These are phyloP conservation scores for Thalia dealbata DNA, from an alignment of 176 grass and related monocot species.

Conservation along the genomic window DNA sequence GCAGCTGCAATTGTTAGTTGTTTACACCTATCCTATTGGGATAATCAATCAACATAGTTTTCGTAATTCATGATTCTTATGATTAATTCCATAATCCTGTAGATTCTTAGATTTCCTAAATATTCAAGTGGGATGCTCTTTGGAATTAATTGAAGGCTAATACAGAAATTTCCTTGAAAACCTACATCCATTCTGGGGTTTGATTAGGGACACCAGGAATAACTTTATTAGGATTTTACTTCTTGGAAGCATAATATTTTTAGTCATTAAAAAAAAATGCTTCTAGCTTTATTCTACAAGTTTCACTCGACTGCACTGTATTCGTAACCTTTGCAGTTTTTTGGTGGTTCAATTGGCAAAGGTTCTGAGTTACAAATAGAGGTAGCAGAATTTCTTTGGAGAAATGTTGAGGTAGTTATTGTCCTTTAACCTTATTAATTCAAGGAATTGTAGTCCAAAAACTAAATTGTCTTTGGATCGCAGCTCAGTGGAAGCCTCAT, in stretches of 20 bases:
- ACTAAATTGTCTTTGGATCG: conserved; percentile 24
- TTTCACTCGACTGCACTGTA: conserved; percentile 11
- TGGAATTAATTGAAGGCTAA: no score
- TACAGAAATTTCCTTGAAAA: no score
- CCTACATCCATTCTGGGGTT: neutral
- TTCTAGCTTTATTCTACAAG: conserved; percentile 4
- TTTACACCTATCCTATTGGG: no score
- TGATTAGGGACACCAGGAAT: neutral
- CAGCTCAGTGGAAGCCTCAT: conserved; percentile 85
- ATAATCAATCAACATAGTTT: no score
- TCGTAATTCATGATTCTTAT: no score
- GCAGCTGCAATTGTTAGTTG: no score
- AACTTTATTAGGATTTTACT: neutral
- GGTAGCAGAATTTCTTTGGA: conserved; percentile 82
- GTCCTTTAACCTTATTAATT: neutral
- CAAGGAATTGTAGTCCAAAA: neutral
- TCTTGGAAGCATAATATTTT: neutral
- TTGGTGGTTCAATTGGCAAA: conserved; percentile 56
- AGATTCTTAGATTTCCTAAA: no score
- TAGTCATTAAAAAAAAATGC: neutral
- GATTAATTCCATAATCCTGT: no score
- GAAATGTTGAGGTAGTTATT: conserved; percentile 73
- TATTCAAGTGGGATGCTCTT: no score
- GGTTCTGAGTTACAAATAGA: conserved; percentile 97
- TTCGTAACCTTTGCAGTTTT: conserved; percentile 40